These are phyloP conservation scores for Pleodorina starrii DNA, from an alignment of 139 green algal genomes.

Conservation along the genomic window DNA sequence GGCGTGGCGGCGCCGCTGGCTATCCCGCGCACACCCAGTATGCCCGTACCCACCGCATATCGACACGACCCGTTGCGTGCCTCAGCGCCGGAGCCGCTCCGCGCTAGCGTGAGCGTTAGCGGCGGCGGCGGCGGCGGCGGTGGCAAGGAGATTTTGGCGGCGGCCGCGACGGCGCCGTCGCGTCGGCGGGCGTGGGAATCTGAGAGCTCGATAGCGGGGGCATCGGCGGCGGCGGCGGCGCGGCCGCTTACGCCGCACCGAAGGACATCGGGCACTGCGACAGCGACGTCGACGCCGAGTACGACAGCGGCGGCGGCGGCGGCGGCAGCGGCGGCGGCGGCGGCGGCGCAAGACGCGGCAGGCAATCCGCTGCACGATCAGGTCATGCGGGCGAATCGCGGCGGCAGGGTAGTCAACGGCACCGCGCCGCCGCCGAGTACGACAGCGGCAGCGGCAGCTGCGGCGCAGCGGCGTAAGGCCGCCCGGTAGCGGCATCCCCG, in stretches of 20 bases:
- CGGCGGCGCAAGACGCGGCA: neutral
- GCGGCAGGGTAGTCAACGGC: conserved; percentile 9
- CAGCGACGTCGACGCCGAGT: neutral
- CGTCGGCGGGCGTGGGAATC: neutral
- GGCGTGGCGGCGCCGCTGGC: neutral
- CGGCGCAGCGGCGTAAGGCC: neutral
- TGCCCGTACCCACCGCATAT: neutral
- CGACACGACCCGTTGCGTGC: neutral
- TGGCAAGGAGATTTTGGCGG: neutral
- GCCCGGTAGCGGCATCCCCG: neutral
- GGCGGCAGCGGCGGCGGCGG: neutral
- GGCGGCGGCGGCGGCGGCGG: too few relatives aligned
- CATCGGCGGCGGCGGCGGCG: neutral
- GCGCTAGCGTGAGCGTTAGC: neutral
- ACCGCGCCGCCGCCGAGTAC: neutral
- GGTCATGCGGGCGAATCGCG: conserved; percentile 40
- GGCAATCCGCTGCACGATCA: conserved; percentile 29
- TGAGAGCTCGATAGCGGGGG: neutral
- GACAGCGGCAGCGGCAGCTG: neutral
- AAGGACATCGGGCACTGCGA: neutral
- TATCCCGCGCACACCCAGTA: neutral
- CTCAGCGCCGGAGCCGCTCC: neutral
- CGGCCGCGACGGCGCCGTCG: neutral
- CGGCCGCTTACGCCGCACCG: neutral
- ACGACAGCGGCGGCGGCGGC: too few relatives aligned